phyloP scores from a whole-genome alignment of 1,284 basidiomycete genomes.

The Boletus hoseneyae region DNA sequence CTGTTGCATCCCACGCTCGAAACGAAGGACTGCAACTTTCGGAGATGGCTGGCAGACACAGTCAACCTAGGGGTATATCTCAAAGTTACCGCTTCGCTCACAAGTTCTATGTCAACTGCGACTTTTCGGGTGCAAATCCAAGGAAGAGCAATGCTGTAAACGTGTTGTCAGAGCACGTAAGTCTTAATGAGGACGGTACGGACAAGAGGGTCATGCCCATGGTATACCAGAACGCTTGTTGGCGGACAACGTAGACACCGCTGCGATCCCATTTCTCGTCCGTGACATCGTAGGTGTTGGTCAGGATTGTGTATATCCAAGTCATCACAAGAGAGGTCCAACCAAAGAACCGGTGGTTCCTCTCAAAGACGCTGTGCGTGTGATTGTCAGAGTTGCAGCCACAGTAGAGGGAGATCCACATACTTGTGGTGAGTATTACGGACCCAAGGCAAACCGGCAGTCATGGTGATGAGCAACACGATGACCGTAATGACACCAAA shows the following conservation, averaged over 20 bases:
- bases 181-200: conserved; percentile 24
- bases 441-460: conserved; percentile 66
- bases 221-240: conserved; percentile 74
- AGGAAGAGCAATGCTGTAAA: conserved; percentile 58
- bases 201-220: conserved; percentile 72
- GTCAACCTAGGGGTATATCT: conserved; percentile 4
- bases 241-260: conserved; percentile 52
- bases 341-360: conserved; percentile 72
- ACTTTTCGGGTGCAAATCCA: conserved; percentile 76
- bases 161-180: conserved; percentile 9
- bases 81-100: conserved; percentile 33
- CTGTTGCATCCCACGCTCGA: conserved; percentile 63
- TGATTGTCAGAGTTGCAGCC: conserved; percentile 4
- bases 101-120: conserved; percentile 70
- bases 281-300: conserved; percentile 53
- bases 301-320: conserved; percentile 65
- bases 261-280: conserved; percentile 54
- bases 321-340: conserved; percentile 63
- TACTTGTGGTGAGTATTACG: conserved; percentile 76
- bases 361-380: conserved; percentile 60
- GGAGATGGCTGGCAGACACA: conserved; percentile 46
- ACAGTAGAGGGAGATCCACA: conserved; percentile 21
- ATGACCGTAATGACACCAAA: conserved; percentile 56
- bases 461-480: conserved; percentile 52
- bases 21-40: conserved; percentile 57